Conservation (phyloP, 1,284 basidiomycete species). For the Cryptococcus neoformans region DNA sequence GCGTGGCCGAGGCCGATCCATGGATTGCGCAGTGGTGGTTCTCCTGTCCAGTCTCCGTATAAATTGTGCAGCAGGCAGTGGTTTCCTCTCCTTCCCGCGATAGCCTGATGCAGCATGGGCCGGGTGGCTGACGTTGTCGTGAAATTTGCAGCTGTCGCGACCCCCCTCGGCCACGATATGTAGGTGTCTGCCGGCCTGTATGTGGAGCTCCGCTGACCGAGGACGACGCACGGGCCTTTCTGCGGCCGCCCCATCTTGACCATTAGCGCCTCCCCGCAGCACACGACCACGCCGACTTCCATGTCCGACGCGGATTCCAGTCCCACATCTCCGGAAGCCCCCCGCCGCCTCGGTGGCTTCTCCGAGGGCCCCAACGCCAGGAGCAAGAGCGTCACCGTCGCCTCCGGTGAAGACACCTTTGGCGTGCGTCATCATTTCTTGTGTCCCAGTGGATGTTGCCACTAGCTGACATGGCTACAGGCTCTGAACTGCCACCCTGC, state of each 20-base stretch:
- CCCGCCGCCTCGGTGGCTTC: conserved; percentile 34
- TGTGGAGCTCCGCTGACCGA: neutral
- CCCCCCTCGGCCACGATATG: neutral
- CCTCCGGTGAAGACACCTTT: conserved; percentile 65
- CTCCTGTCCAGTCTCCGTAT: neutral
- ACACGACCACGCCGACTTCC: conserved; percentile 22
- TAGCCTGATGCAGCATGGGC: neutral
- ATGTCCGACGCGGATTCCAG: conserved; percentile 23
- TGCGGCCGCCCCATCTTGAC: neutral
- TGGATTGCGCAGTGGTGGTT: neutral
- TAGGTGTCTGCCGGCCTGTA: neutral
- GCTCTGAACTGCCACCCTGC: conserved; percentile 50
- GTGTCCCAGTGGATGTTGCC: neutral
- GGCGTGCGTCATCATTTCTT: conserved; percentile 58
- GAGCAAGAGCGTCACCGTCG: conserved; percentile 69
- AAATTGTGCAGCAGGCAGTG: neutral
- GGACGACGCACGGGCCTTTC: neutral
- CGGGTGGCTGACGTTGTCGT: conserved; percentile 13
- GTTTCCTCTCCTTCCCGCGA: neutral
- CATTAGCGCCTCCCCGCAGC: conserved; percentile 9
- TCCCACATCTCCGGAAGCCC: conserved; percentile 9
- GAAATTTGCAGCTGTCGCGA: conserved; percentile 22
- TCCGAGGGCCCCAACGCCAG: conserved; percentile 59
- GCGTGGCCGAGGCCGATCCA: neutral
- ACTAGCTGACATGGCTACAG: conserved; percentile 25